These are phyloP conservation scores for Mortierella sp. DNA, from an alignment of 371 early-diverging fungal species.

Conservation along the genomic window DNA sequence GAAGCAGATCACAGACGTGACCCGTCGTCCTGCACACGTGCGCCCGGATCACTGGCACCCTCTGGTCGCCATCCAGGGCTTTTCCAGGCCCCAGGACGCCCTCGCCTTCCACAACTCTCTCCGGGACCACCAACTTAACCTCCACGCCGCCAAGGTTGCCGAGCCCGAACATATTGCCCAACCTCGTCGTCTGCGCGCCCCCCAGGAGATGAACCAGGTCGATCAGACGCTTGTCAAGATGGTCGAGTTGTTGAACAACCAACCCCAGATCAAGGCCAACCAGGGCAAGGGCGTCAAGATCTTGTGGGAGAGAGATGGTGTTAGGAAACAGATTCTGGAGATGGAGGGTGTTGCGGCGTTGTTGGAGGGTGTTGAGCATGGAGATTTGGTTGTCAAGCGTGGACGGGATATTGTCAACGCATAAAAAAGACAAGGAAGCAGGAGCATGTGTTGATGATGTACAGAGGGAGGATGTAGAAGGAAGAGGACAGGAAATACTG, in stretches of 20 bases:
- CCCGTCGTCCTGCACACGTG: constrained; percentile 61
- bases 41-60: constrained; percentile 76
- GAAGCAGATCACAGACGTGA: constrained; percentile 59
- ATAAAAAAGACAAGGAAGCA: constrained; percentile 2
- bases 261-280: constrained; percentile 26
- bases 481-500: no score
- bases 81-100: constrained; percentile 61
- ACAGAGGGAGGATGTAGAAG: neutral
- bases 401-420: constrained; percentile 47
- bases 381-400: constrained; percentile 36
- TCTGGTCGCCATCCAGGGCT: constrained; percentile 68
- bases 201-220: constrained; percentile 55
- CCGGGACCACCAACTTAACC: constrained; percentile 59
- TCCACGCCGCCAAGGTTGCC: constrained; percentile 25
- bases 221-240: constrained; percentile 53
- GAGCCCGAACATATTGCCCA: constrained; percentile 58
- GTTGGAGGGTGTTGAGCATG: constrained; percentile 44
- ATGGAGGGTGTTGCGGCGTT: constrained; percentile 28
- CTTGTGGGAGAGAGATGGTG: constrained; percentile 50
- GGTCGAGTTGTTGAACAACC: constrained; percentile 40
- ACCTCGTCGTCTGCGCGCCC: constrained; percentile 63
- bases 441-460: no score
- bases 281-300: constrained; percentile 41
- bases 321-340: constrained; percentile 38
- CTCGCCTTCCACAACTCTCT: constrained; percentile 73